Percentiles rank a stretch among this genome's conserved stretches.
phyloP scores from a whole-genome alignment of 371 early-diverging fungal genomes.

The Parasitella parasitica region DNA sequence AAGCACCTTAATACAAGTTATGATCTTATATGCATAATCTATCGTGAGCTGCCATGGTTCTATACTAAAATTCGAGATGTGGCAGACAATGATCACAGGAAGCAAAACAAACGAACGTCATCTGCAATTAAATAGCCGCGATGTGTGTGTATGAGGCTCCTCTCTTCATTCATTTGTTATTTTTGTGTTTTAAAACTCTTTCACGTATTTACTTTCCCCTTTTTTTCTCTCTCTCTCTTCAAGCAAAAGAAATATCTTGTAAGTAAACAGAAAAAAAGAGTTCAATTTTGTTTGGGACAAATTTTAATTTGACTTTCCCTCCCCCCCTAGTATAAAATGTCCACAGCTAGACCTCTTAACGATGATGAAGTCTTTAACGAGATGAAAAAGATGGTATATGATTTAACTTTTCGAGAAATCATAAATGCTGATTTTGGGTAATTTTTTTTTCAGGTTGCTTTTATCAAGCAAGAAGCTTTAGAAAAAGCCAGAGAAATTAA shows the following conservation, averaged over 20 bases:
- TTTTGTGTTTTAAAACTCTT: not conserved
- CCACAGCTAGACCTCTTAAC: conserved; percentile 69
- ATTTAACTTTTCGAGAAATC: not conserved
- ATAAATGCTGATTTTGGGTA: not conserved
- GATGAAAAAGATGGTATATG: conserved; percentile 84
- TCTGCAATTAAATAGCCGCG: not conserved
- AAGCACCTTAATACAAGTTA: no score
- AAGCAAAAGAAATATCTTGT: not conserved
- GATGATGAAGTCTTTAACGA: conserved; percentile 90
- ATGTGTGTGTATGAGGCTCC: not conserved
- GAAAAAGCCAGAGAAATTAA: conserved; percentile 98
- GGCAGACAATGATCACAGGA: not conserved
- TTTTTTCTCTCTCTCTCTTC: not conserved
- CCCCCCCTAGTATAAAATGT: conserved; percentile 20
- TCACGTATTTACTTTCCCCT: not conserved
- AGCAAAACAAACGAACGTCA: not conserved
- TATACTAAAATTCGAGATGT: no score
- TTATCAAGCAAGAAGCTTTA: conserved; percentile 97
- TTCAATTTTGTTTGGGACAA: not conserved
- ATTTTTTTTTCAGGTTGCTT: conserved; percentile 63
- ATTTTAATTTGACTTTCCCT: not conserved
- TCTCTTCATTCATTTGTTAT: not conserved
- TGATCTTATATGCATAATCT: no score
- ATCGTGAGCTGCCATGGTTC: no score
- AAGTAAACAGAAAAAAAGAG: not conserved